Percentiles rank a stretch among this genome's conserved stretches.
phyloP scores from a whole-genome alignment of 139 green algal genomes.

The Tetradesmus obliquus region DNA sequence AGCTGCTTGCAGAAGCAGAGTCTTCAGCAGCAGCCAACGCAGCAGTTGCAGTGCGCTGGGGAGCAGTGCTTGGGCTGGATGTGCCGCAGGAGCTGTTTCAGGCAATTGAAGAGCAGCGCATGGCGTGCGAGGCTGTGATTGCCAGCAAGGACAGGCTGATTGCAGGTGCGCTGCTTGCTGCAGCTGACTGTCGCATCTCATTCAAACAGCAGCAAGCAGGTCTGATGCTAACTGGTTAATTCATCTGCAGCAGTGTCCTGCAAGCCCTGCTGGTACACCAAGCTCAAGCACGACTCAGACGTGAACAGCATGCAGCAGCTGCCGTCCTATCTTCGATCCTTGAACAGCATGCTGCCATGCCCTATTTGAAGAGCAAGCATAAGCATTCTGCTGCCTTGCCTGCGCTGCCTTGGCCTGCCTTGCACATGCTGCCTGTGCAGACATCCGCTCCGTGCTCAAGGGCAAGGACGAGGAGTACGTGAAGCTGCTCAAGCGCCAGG shows the following conservation, averaged over 20 bases:
- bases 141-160: constrained; percentile 78
- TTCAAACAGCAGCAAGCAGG: not conserved
- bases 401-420: not conserved
- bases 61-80: constrained; percentile 73
- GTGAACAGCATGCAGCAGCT: too few relatives aligned
- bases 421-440: constrained; percentile 16
- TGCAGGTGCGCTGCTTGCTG: constrained; percentile 21
- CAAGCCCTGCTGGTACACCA: too few relatives aligned
- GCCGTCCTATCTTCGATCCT: too few relatives aligned
- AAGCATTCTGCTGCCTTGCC: too few relatives aligned
- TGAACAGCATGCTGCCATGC: too few relatives aligned
- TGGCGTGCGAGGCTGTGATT: constrained; percentile 75
- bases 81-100: constrained; percentile 79
- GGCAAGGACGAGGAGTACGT: constrained; percentile 87
- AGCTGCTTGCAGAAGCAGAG: constrained; percentile 84
- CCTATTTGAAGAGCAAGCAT: too few relatives aligned
- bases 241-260: too few relatives aligned
- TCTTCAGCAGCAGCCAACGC: constrained; percentile 76
- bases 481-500: constrained; percentile 75
- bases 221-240: too few relatives aligned
- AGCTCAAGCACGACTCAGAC: too few relatives aligned
- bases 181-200: not conserved
- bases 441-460: constrained; percentile 78
- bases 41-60: constrained; percentile 79
- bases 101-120: constrained; percentile 75